phyloP scores from a whole-genome alignment of 75 land plant species.

The Adiantum capillusveneris region DNA sequence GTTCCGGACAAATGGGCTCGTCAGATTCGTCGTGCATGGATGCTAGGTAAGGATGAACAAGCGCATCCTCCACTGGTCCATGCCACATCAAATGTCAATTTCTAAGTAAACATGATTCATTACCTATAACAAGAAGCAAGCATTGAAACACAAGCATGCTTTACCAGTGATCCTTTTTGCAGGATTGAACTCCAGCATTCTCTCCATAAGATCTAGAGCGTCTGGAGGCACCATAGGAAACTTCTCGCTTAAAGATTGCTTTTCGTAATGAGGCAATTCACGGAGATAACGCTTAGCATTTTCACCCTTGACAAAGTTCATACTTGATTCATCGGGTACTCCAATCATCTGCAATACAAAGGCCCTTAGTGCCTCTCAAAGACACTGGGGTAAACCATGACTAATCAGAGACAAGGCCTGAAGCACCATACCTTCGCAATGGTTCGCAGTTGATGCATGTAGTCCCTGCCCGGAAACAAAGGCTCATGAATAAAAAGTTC shows the following conservation, averaged over 20 bases:
- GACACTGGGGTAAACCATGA: background rate
- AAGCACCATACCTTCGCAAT: slow-evolving; percentile 70
- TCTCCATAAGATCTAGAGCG: slow-evolving; percentile 80
- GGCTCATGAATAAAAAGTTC: slow-evolving; percentile 81
- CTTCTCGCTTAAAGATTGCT: slow-evolving; percentile 41
- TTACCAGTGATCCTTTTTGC: slow-evolving; percentile 62
- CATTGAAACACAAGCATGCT: too few species aligned
- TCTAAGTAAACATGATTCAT: too few species aligned
- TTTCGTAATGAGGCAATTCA: slow-evolving; percentile 50
- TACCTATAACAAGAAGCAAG: too few species aligned
- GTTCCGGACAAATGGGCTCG: slow-evolving; percentile 56
- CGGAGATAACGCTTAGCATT: slow-evolving; percentile 62
- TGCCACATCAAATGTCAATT: background rate
- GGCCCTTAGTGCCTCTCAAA: too few species aligned
- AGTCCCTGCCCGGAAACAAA: slow-evolving; percentile 83
- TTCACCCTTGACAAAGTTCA: slow-evolving; percentile 60
- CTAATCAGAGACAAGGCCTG: background rate
- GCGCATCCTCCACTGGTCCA: slow-evolving; percentile 26
- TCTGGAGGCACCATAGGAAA: slow-evolving; percentile 59
- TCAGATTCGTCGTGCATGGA: slow-evolving; percentile 62
- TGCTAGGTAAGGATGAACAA: slow-evolving; percentile 54
- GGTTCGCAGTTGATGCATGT: slow-evolving; percentile 81
- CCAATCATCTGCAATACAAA: slow-evolving; percentile 57
- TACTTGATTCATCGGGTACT: slow-evolving; percentile 61
- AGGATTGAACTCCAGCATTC: slow-evolving; percentile 81